Evolutionary conservation across 257 asterid genomes (phyloP).

Genomic region (Fraxinus cuspidata): DNA sequence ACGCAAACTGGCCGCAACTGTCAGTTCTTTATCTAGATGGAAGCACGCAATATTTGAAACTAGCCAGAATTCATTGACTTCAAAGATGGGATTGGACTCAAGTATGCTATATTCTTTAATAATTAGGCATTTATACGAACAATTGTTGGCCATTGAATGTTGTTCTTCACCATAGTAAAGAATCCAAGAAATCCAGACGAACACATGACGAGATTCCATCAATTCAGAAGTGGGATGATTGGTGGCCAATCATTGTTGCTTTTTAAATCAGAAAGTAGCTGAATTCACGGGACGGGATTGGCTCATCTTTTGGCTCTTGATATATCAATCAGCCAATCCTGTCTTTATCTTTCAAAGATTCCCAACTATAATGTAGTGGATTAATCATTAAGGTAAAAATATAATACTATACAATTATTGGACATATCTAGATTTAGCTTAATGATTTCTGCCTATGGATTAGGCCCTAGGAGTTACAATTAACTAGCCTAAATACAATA

Average conservation of each 20-base stretch:
- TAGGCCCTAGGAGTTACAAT: background rate
- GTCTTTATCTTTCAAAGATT: slow-evolving; percentile 44
- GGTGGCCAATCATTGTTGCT: slow-evolving; percentile 7
- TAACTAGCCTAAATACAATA: background rate
- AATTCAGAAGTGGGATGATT: slow-evolving; percentile 29
- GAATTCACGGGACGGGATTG: slow-evolving; percentile 50
- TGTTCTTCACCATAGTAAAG: background rate
- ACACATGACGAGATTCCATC: slow-evolving; percentile 26
- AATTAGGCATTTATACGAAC: background rate
- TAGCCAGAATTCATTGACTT: background rate
- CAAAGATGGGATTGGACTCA: background rate
- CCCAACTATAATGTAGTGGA: slow-evolving; percentile 32
- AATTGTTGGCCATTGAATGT: background rate
- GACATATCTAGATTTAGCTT: slow-evolving; percentile 10
- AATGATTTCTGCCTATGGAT: slow-evolving; percentile 34
- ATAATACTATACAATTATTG: no score
- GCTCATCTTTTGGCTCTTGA: slow-evolving; percentile 39
- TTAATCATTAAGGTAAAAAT: slow-evolving; percentile 6
- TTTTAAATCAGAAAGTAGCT: slow-evolving; percentile 23
- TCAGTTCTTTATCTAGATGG: background rate
- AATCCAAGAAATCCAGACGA: background rate
- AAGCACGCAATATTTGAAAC: no score
- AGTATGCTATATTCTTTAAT: background rate
- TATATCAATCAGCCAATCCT: slow-evolving; percentile 36
- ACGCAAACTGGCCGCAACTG: no score